Conservation (phyloP, 1,284 basidiomycete species). For the Tranzscheliella williamsii region DNA sequence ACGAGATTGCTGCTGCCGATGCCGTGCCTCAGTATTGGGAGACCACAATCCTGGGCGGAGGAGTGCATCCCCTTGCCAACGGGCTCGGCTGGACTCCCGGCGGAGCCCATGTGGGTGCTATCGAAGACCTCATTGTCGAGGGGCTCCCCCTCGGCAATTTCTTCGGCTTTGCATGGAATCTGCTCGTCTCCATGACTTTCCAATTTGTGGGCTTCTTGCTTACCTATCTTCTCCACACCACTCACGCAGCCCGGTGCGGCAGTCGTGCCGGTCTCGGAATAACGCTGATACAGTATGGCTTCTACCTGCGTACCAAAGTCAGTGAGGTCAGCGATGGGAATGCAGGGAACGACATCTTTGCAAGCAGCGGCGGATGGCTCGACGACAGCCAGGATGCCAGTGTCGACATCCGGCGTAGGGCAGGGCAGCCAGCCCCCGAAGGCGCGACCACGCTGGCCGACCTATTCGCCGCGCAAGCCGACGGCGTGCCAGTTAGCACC, state of each 20-base stretch:
- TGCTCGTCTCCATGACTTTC: conserved; percentile 91
- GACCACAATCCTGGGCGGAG: conserved; percentile 75
- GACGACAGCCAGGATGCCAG: conserved; percentile 10
- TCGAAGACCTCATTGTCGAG: conserved; percentile 67
- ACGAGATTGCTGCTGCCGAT: conserved; percentile 84
- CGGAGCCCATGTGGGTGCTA: conserved; percentile 48
- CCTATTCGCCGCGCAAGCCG: conserved; percentile 58
- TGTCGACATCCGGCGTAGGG: conserved; percentile 1
- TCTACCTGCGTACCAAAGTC: conserved; percentile 71
- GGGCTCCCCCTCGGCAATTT: conserved; percentile 67
- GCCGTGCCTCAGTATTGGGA: conserved; percentile 96
- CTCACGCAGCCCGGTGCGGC: conserved; percentile 91
- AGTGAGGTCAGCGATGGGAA: conserved; percentile 59
- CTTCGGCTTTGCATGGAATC: conserved; percentile 77
- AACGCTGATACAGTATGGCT: conserved; percentile 83
- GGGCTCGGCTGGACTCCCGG: conserved; percentile 59
- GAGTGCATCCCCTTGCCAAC: conserved; percentile 64
- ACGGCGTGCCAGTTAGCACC: conserved; percentile 57
- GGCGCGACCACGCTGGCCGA: conserved; percentile 38
- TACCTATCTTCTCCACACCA: conserved; percentile 63
- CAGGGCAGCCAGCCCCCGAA: conserved; percentile 1
- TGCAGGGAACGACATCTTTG: conserved; percentile 9
- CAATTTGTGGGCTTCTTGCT: conserved; percentile 73
- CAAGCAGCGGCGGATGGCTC: conserved; percentile 37
- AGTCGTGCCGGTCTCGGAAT: conserved; percentile 91